phyloP scores from a whole-genome alignment of 306 rosid species.

The Bauhinia variegata region DNA sequence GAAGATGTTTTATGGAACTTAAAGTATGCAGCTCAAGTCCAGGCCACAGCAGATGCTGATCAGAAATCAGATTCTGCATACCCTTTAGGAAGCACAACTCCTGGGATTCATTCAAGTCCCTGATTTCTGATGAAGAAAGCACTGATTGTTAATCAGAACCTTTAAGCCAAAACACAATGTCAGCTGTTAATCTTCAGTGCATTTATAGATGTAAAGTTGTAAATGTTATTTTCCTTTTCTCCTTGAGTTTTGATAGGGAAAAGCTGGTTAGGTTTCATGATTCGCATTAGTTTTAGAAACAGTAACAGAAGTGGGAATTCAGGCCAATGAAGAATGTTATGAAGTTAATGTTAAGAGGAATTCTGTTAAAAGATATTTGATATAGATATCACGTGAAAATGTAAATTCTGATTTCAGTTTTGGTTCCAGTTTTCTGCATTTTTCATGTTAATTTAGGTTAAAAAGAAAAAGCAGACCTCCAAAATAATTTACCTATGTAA shows the following conservation, averaged over 20 bases:
- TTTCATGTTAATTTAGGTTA: not conserved
- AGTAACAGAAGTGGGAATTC: too few species aligned
- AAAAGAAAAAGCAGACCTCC: too few species aligned
- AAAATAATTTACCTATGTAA: too few species aligned
- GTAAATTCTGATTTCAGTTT: conserved; percentile 10
- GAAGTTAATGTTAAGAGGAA: too few species aligned
- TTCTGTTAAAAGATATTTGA: too few species aligned
- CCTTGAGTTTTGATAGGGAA: too few species aligned
- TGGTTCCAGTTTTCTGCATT: not conserved
- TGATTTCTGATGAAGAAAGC: conserved; percentile 19
- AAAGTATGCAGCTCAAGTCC: conserved; percentile 92
- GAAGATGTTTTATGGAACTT: conserved; percentile 93
- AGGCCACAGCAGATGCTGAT: conserved; percentile 75
- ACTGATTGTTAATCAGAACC: conserved; percentile 3
- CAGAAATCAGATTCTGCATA: conserved; percentile 69
- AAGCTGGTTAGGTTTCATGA: too few species aligned
- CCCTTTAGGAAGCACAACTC: conserved; percentile 14
- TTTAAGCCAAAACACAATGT: conserved; percentile 23
- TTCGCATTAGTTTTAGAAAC: too few species aligned
- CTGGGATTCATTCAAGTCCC: conserved; percentile 4
- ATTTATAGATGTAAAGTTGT: conserved; percentile 38
- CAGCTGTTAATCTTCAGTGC: conserved; percentile 15
- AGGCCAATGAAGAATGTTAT: too few species aligned
- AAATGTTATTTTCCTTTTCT: conserved; percentile 43
- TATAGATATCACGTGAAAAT: not conserved